Conservation (phyloP, 2,329 filamentous ascomycete genomes). For the Paracoccidioides brasiliensis region DNA sequence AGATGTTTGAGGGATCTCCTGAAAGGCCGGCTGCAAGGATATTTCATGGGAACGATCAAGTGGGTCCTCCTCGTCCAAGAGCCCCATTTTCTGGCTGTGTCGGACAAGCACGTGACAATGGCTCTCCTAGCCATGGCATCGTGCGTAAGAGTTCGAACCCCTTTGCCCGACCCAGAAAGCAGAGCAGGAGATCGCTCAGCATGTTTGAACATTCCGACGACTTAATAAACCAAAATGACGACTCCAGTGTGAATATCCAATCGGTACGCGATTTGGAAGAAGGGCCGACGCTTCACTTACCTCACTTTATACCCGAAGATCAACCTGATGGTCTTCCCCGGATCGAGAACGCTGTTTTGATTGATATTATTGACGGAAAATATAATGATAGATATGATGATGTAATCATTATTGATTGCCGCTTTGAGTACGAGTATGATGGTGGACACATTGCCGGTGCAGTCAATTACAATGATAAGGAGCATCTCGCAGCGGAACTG, state of each 20-base stretch:
- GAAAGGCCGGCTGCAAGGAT: slow-evolving; percentile 49
- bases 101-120: slow-evolving; percentile 48
- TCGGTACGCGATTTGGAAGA: slow-evolving; percentile 78
- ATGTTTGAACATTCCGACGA: slow-evolving; percentile 95
- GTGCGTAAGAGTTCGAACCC: slow-evolving; percentile 60
- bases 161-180: slow-evolving; percentile 65
- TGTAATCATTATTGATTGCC: slow-evolving; percentile 83
- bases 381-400: slow-evolving; percentile 65
- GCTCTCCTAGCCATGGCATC: slow-evolving; percentile 60
- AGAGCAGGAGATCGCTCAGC: slow-evolving; percentile 82
- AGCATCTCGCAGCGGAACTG: slow-evolving; percentile 64
- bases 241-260: slow-evolving; percentile 49
- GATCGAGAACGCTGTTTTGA: slow-evolving; percentile 67
- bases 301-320: slow-evolving; percentile 70
- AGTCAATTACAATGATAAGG: slow-evolving; percentile 95
- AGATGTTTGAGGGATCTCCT: slow-evolving; percentile 72
- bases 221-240: slow-evolving; percentile 61
- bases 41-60: slow-evolving; percentile 39
- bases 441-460: slow-evolving; percentile 90
- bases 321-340: slow-evolving; percentile 77
- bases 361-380: slow-evolving; percentile 77
- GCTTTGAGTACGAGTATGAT: slow-evolving; percentile 97
- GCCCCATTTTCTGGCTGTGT: slow-evolving; percentile 50
- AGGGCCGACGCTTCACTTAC: slow-evolving; percentile 57
- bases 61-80: slow-evolving; percentile 50